Base-by-base conservation (phyloP, 352 stramenopile species). In the Globisporangium radiosum region DNA sequence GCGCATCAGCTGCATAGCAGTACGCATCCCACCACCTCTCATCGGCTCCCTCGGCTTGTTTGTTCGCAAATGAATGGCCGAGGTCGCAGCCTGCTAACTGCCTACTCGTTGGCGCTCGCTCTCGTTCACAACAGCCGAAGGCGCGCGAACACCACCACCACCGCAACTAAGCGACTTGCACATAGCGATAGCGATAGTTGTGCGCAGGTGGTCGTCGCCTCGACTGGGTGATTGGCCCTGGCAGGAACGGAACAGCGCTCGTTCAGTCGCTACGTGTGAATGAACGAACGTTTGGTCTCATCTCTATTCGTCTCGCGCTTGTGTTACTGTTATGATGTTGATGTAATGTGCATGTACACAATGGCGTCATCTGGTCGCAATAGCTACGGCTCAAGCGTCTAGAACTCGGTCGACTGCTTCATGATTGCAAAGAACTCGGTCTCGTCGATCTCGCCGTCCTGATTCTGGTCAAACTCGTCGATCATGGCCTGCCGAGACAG, bases 381-480 rank as follows among this genome's bases (percentile, higher is more conserved):
- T 17, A 7, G 9, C 9, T 55, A 14, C 10, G 38, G n/a, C 19
- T 13, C n/a, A 6, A 45, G 15, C 8, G 19, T 53, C 11, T 75
- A 90, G 50, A 87, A 90, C 59, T 90, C 78, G 25, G 75, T 88
- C 4, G 79, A 90, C 59, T 93, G 79, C 63, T 92, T 94, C 83
- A 94, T 94, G 59, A 92, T 92, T 53, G 78, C 69, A 51, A 92
- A 88, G 63, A 98, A 98, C 68, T 98, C 92, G 52, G 94, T 78
- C 49, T 85, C 66, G 57, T 81, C 85, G 62, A 98, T 97, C 62
- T 92, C 83, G 49, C 91, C 92, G 66, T 98, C 91, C 59, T 97
- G 83, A 63, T 97, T 93, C 52, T 94, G 76, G 60, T 98, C 92
- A 53, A 98, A 98, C 73, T 98, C 91, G 54, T 98, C 91, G 59